Base-by-base conservation (phyloP, 805 yeast species). In the Saccharomyces jurei region DNA sequence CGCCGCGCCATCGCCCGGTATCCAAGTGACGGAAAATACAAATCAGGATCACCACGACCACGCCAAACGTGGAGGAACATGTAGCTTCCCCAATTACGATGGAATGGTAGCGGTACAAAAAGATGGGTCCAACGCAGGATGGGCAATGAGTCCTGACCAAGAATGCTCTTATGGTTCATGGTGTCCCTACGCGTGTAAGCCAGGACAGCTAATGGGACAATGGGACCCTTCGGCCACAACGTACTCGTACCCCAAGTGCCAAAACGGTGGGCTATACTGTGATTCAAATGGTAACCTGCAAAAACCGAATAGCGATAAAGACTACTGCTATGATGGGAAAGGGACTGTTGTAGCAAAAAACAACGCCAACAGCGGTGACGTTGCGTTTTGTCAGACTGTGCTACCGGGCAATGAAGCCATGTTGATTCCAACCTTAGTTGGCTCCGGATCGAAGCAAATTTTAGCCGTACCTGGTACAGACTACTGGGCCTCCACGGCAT, bases 341-440 rank as follows among this genome's bases (percentile, higher is more conserved):
- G 92, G 89, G 36, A 81, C 92, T 17, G 83, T 88, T n/a, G 62
- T 69, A 31, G 87, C 81, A 26, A 64, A 75, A 54, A 88, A 88
- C 74, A 62, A 68, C 10, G 83, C 86, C 17, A 74, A 75, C 47
- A 74, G 80, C 54, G 76, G 76, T 46, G 74, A 79, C 55, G 90
- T 89, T 59, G 91, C 96, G 6, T 82, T 89, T 71, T 89, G 97
- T 70, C 96, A 90, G 74, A 89, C 96, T 8, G 96, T 90, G 6
- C 77, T 90, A 54, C 97, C 97, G 26, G 97, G 97, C 61, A 87
- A 89, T 70, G 96, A 89, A 74, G 96, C 89, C 62, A 89, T 89
- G 96, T 76, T 89, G 68, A 89, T 90, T 60, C 97, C 97, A 56
- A 89, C 95, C 25, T 68, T 77, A 52, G 82, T 85, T 54, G 77